These are phyloP conservation scores for Trifolium dubium DNA, from an alignment of 306 rosid species.

Conservation along the genomic window DNA sequence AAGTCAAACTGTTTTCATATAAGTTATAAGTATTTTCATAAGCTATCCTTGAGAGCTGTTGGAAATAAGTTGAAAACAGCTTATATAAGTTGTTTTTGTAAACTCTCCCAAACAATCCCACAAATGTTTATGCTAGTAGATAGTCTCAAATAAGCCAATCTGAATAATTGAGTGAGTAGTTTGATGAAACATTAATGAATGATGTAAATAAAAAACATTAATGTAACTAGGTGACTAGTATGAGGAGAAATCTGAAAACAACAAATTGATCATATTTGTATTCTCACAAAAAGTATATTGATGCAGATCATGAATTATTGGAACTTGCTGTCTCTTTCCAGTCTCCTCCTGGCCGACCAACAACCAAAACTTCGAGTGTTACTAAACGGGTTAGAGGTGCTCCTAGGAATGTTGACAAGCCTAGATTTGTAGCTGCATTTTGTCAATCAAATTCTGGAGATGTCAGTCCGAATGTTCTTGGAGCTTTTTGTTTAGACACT, in stretches of 20 bases:
- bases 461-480: conserved; percentile 95
- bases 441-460: conserved; percentile 96
- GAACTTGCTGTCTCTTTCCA: conserved; percentile 81
- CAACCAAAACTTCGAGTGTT: conserved; percentile 56
- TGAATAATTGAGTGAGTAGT: neutral
- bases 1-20: neutral
- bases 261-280: conserved; percentile 10
- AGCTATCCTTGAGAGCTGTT: neutral
- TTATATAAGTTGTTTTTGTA: neutral
- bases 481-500: conserved; percentile 80
- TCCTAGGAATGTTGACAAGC: conserved; percentile 61
- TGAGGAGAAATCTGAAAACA: neutral
- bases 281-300: conserved; percentile 36
- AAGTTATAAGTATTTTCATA: neutral
- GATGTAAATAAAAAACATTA: too few relatives aligned
- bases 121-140: neutral
- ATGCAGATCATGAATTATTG: conserved; percentile 71
- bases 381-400: conserved; percentile 78
- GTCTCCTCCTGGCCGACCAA: conserved; percentile 68
- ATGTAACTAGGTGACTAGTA: conserved; percentile 14
- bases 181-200: conserved; percentile 2
- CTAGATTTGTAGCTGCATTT: conserved; percentile 86
- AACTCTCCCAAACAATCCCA: neutral
- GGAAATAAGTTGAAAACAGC: neutral
- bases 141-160: neutral